Base-by-base conservation (phyloP, 2,329 filamentous ascomycete species). In the Elsinoe australis region DNA sequence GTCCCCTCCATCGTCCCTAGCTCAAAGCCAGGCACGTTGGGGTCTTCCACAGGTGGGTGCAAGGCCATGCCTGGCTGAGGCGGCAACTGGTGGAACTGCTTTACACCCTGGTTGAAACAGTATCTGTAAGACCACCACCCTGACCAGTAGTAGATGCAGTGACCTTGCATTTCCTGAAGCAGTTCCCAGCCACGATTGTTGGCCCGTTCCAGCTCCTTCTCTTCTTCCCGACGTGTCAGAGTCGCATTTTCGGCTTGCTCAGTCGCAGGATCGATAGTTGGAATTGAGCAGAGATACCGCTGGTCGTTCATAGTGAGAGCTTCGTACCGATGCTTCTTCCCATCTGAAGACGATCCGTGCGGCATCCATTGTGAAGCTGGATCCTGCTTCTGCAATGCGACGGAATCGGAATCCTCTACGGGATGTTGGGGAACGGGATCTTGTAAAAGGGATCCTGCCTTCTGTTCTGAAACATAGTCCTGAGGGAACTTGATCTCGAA, bases 51-150 rank as follows among this genome's bases (percentile, higher is more conserved):
- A 0, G 89, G 89, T 18, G 86, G 83, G 55, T 79, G 82, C 21
- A 71, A 66, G 1, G 79, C 76, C 8, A 84, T 78, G 2, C 82
- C 81, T 51, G 81, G 80, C 35, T 79, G 75, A 2, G 80, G 79
- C 1, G 87, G 78, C 51, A 90, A 69, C 35, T 87, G 87, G 64
- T 95, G 89, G 66, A 94, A 95, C 66, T 95, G 89, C 59, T 86
- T 84, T 53, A 95, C 82, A 54, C 90, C 80, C 53, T 82, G 76
- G 61, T 86, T 86, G 68, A 94, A 92, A 72, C 89, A 95, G 65
- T 95, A 95, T 57, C 83, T 85, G 67, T 95, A 95, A 61, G 85
- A 92, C 89, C 89, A 95, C 89, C 89, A 95, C 0, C 89, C 89
- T 1, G 81, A 85, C 55, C 88, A 69, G 63, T 80, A 85, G 69